These are phyloP conservation scores for Emmonsiellopsis sp. DNA, from an alignment of 2,329 filamentous ascomycete genomes.

Conservation along the genomic window DNA sequence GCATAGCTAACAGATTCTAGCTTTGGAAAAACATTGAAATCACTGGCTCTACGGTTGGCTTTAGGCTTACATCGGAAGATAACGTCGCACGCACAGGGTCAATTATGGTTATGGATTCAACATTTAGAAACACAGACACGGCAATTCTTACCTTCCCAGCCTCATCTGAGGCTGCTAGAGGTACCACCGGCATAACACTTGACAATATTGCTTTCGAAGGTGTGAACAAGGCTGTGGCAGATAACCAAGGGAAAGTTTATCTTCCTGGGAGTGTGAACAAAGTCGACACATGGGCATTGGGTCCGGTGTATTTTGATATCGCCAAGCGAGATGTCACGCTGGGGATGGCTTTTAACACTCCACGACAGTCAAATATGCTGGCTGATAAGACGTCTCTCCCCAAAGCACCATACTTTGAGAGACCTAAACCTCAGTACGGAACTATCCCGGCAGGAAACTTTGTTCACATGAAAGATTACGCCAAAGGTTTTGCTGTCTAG, in stretches of 20 bases:
- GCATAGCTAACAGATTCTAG: not conserved
- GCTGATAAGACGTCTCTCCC: not conserved
- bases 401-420: slow-evolving; percentile 5
- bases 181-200: slow-evolving; percentile 5
- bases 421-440: slow-evolving; percentile 11
- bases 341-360: not conserved
- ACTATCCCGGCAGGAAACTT: slow-evolving; percentile 1
- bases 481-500: not conserved
- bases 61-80: slow-evolving; percentile 3
- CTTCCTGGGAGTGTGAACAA: not conserved
- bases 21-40: slow-evolving; percentile 4
- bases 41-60: not conserved
- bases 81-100: not conserved
- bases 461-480: slow-evolving; percentile 4
- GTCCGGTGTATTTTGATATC: slow-evolving; percentile 2
- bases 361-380: not conserved
- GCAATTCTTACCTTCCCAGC: not conserved
- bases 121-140: slow-evolving; percentile 1
- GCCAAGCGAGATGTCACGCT: not conserved
- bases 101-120: slow-evolving; percentile 1
- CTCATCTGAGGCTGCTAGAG: not conserved
- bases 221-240: slow-evolving; percentile 2
- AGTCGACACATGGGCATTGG: slow-evolving; percentile 5
- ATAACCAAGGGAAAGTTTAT: slow-evolving; percentile 5
- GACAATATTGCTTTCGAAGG: slow-evolving; percentile 4